Evolutionary conservation across 208 protist genomes (phyloP), one percentile per base, ranked within the genome.

Genomic region (Acanthamoeba pearcei): DNA sequence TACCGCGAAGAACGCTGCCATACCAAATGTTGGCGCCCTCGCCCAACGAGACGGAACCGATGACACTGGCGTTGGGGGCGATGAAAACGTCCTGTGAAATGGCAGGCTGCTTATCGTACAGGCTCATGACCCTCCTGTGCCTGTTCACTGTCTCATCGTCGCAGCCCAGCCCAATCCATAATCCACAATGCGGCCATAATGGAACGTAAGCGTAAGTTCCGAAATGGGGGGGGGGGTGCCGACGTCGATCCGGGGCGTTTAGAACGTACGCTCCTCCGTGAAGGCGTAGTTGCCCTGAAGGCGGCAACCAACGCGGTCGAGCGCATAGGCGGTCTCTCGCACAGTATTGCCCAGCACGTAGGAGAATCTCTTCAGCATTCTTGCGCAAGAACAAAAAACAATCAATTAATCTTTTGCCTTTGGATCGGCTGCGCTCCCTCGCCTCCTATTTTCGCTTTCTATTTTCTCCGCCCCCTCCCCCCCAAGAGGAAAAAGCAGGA

Each of bases 41-140:
- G n/a, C 86, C 86, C 42, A 95, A 46, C 29, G 5, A 12, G 9
- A 95, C 94, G 80, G 91, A 82, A 35, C 94, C 94, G 9, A 95
- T 38, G 6, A 95, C 85, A 12, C 22, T 38, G 38, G 88, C 83
- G 3, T 76, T 93, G 24, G 86, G 49, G 5, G 46, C 42, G 12
- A 95, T 62, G 53, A 96, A 95, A 12, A 66, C 82, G 42, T 60
- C 38, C n/a, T 88, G 3, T 5, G 55, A 70, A 19, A 95, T n/a
- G 8, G 27, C 32, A 6, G 94, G 94, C 80, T 32, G 22, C 46
- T 80, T 80, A 49, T 76, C 89, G 35, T 82, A 78, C 13, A 93
- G 62, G 12, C n/a, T 2, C 32, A 93, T 78, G 8, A 93, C 62
- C n/a, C 51, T 49, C 9, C 89, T 29, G 68, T 53, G 32, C 42